Percentiles rank a stretch among this genome's conserved stretches.
phyloP scores from a whole-genome alignment of 371 early-diverging fungal species.

The Cokeromyces recurvatus region DNA sequence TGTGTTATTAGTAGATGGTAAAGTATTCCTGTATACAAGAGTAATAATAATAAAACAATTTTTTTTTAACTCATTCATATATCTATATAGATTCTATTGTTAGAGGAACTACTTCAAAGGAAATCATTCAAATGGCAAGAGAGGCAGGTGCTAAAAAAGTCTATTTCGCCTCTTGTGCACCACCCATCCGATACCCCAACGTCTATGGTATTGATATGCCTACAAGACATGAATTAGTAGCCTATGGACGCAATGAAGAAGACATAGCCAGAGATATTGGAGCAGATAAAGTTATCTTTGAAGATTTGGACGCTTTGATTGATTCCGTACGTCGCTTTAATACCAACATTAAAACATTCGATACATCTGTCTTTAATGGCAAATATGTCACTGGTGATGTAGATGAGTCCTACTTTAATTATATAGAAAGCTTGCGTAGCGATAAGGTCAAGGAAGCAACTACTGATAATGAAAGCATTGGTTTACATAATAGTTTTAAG shows the following conservation, averaged over 20 bases:
- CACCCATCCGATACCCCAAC: conserved; percentile 93
- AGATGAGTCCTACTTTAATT: conserved; percentile 70
- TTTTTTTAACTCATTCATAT: neutral
- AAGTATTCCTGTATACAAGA: neutral
- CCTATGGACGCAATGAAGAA: conserved; percentile 70
- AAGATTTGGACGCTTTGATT: conserved; percentile 78
- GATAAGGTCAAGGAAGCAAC: conserved; percentile 43
- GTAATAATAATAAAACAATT: neutral
- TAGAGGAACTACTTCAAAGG: conserved; percentile 94
- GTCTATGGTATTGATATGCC: conserved; percentile 99
- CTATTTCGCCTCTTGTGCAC: conserved; percentile 96
- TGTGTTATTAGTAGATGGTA: conserved; percentile 94
- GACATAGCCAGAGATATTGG: conserved; percentile 85
- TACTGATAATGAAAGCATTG: conserved; percentile 59
- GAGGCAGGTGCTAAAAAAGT: conserved; percentile 97
- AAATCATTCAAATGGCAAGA: conserved; percentile 97
- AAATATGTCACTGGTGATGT: conserved; percentile 88
- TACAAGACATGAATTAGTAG: conserved; percentile 86
- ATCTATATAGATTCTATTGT: conserved; percentile 86
- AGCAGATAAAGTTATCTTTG: conserved; percentile 92
- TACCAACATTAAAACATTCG: conserved; percentile 74
- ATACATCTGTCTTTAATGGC: conserved; percentile 93
- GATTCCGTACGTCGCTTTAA: conserved; percentile 82
- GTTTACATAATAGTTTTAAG: conserved; percentile 53
- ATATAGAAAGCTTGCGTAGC: conserved; percentile 65